A percentile compares a stretch with the other conserved stretches of the same genome.
phyloP scores from a whole-genome alignment of 352 stramenopile species.

The Pilasporangium apinafurcum region DNA sequence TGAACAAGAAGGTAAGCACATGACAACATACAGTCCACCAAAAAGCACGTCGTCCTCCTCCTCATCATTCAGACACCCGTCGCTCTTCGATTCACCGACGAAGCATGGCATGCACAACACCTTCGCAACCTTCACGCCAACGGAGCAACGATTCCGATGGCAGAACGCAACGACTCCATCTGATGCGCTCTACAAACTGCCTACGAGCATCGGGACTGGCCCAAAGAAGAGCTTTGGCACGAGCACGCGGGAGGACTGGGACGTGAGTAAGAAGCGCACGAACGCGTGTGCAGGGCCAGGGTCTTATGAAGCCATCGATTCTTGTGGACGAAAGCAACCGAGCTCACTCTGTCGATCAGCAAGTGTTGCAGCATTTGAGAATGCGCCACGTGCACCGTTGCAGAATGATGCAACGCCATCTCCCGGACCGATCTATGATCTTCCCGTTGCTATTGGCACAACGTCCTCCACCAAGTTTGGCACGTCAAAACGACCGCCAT shows the following conservation, averaged over 20 bases:
- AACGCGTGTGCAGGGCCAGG: conserved; percentile 63
- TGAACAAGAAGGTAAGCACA: too few species aligned
- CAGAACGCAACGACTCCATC: conserved; percentile 42
- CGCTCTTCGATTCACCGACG: conserved; percentile 69
- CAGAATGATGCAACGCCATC: conserved; percentile 55
- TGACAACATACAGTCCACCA: conserved; percentile 10
- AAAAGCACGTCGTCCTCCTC: too few species aligned
- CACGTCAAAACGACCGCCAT: conserved; percentile 38
- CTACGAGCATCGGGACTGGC: conserved; percentile 42
- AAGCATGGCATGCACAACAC: conserved; percentile 70
- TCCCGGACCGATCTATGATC: conserved; percentile 71
- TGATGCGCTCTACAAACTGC: conserved; percentile 69
- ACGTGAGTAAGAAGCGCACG: conserved; percentile 44
- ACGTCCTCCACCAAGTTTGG: conserved; percentile 51
- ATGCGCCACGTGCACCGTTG: conserved; percentile 36
- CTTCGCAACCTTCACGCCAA: conserved; percentile 53
- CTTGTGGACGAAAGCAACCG: conserved; percentile 54
- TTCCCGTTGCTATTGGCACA: conserved; percentile 37
- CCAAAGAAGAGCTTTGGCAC: conserved; percentile 73
- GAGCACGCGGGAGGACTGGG: conserved; percentile 76
- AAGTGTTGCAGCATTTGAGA: conserved; percentile 53
- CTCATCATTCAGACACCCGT: too few species aligned
- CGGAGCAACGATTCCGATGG: conserved; percentile 71
- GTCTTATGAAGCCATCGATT: conserved; percentile 51
- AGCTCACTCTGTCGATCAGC: conserved; percentile 45